Conservation (phyloP, 228 moss, liverwort and hornwort genomes). For the Sphagnum fallax region DNA sequence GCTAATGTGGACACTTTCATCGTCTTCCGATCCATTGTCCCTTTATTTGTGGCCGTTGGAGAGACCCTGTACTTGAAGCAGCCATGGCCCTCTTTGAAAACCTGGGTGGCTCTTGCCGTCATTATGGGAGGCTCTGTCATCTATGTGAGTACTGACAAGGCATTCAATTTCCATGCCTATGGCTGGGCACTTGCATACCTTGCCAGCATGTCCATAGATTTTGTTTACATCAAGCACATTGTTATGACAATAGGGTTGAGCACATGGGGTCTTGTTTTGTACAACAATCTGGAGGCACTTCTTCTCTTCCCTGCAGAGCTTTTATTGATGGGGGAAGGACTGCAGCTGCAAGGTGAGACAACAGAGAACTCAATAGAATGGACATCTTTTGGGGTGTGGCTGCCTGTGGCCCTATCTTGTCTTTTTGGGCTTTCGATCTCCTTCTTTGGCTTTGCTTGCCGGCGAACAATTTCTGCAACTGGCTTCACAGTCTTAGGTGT, state of each 20-base stretch:
- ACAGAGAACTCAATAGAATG: conserved; percentile 34
- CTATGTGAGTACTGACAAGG: conserved; percentile 47
- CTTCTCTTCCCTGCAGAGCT: conserved; percentile 51
- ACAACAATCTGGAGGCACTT: conserved; percentile 60
- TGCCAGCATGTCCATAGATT: conserved; percentile 56
- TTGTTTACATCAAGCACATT: conserved; percentile 63
- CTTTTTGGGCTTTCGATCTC: conserved; percentile 53
- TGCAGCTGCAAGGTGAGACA: conserved; percentile 16
- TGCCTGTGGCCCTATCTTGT: conserved; percentile 50
- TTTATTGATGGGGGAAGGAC: conserved; percentile 50
- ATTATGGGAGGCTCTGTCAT: conserved; percentile 48
- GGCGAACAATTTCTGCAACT: conserved; percentile 51
- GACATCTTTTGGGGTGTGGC: conserved; percentile 29
- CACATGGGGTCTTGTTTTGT: conserved; percentile 58
- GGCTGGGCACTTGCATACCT: conserved; percentile 55
- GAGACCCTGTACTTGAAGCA: conserved; percentile 45
- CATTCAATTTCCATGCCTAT: conserved; percentile 43
- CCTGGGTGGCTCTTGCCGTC: conserved; percentile 36
- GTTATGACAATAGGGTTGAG: conserved; percentile 61
- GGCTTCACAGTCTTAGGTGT: conserved; percentile 62
- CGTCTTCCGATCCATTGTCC: conserved; percentile 55
- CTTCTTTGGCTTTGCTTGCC: conserved; percentile 53
- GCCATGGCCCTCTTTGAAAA: conserved; percentile 51
- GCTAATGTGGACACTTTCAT: conserved; percentile 69
- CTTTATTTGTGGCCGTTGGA: conserved; percentile 53